A percentile compares a stretch with the other conserved stretches of the same genome.
phyloP scores from a whole-genome alignment of 2,329 filamentous ascomycete genomes.

The Sclerotinia trifoliorum region DNA sequence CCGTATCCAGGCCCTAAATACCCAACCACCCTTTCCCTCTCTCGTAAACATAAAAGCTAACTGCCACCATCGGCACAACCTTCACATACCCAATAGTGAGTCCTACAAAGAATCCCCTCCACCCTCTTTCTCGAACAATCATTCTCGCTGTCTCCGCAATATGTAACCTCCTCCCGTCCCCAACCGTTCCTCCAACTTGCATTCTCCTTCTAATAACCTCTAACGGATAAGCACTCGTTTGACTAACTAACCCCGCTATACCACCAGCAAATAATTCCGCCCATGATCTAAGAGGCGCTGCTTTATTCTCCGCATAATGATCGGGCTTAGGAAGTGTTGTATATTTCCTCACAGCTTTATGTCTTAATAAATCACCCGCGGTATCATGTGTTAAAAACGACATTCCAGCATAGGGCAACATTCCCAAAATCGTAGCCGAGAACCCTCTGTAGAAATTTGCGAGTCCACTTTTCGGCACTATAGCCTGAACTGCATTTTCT shows the following conservation, averaged over 20 bases:
- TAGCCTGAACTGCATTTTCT: conserved; percentile 48
- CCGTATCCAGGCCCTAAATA: conserved; percentile 50
- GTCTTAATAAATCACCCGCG: conserved; percentile 77
- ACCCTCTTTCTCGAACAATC: conserved; percentile 74
- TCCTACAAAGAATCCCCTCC: conserved; percentile 85
- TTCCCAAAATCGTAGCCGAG: conserved; percentile 82
- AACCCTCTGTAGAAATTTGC: conserved; percentile 96
- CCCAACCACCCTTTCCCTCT: conserved; percentile 62
- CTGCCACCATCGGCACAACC: conserved; percentile 82
- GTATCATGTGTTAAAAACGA: conserved; percentile 96
- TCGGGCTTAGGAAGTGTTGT: conserved; percentile 69
- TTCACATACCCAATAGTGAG: conserved; percentile 95
- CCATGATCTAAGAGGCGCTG: conserved; percentile 74
- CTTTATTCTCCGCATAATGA: conserved; percentile 57
- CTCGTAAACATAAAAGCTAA: conserved; percentile 66
- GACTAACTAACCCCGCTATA: conserved; percentile 81
- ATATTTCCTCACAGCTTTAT: conserved; percentile 63
- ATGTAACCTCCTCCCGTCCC: conserved; percentile 76
- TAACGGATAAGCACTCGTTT: conserved; percentile 89
- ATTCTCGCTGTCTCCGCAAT: conserved; percentile 75
- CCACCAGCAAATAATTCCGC: conserved; percentile 85
- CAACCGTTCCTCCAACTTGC: conserved; percentile 94
- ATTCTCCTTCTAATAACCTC: conserved; percentile 90
- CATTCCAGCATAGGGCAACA: conserved; percentile 94
- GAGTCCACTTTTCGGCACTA: conserved; percentile 65